phyloP scores from a whole-genome alignment of 805 yeast species.

The Blastobotrys parvus region DNA sequence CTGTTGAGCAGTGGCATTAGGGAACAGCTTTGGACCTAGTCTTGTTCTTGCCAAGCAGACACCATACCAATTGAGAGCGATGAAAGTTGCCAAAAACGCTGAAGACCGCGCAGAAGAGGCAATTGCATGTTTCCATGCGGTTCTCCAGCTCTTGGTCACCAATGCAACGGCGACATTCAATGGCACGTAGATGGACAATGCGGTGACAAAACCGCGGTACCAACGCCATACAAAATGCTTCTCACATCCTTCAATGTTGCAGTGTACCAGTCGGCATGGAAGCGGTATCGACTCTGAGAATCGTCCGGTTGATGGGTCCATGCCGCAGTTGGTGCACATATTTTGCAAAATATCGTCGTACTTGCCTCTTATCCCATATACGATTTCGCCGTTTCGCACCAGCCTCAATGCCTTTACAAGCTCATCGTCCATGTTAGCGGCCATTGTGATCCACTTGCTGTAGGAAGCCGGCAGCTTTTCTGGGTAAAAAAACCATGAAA shows the following conservation, averaged over 20 bases:
- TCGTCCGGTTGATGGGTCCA: slow-evolving; percentile 30
- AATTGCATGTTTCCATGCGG: slow-evolving; percentile 15
- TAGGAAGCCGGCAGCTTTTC: slow-evolving; percentile 37
- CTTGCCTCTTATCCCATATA: slow-evolving; percentile 31
- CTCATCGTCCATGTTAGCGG: slow-evolving; percentile 40
- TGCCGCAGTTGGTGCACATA: slow-evolving; percentile 29
- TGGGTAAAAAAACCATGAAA: slow-evolving; percentile 30
- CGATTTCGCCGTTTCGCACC: slow-evolving; percentile 27
- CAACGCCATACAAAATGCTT: slow-evolving; percentile 40
- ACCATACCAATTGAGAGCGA: slow-evolving; percentile 38
- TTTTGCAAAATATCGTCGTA: slow-evolving; percentile 27
- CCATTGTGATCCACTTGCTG: slow-evolving; percentile 40
- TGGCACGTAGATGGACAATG: slow-evolving; percentile 36
- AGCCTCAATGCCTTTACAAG: slow-evolving; percentile 29
- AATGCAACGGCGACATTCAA: slow-evolving; percentile 31
- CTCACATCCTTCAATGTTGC: slow-evolving; percentile 36
- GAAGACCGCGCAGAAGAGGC: slow-evolving; percentile 34
- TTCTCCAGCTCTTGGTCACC: slow-evolving; percentile 14
- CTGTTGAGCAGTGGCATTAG: slow-evolving; percentile 27
- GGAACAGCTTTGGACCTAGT: slow-evolving; percentile 34
- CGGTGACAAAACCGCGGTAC: slow-evolving; percentile 34
- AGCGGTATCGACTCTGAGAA: slow-evolving; percentile 28
- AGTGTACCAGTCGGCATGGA: slow-evolving; percentile 36
- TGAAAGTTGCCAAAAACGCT: slow-evolving; percentile 36
- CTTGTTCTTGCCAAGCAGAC: slow-evolving; percentile 38